Evolutionary conservation across 2,329 filamentous ascomycete species (phyloP).

Genomic region (Xylaria sp.): DNA sequence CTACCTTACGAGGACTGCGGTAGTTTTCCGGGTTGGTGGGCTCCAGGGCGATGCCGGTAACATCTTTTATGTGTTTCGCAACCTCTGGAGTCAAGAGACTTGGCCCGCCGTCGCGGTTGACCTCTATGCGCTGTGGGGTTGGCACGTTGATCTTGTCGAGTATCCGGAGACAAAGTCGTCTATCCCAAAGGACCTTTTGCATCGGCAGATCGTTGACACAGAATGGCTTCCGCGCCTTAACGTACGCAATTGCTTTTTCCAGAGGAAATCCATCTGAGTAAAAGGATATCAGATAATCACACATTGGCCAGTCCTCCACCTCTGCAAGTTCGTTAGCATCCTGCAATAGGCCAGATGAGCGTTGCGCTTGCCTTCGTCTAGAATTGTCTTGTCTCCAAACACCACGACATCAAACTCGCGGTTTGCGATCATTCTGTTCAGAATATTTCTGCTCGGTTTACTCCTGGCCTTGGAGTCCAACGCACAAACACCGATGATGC

Average conservation of each 20-base stretch:
- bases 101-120: conserved; percentile 91
- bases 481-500: conserved; percentile 89
- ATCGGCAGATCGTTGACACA: conserved; percentile 97
- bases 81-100: conserved; percentile 76
- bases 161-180: conserved; percentile 83
- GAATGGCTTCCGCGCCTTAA: conserved; percentile 89
- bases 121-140: conserved; percentile 84
- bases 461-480: conserved; percentile 94
- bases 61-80: conserved; percentile 75
- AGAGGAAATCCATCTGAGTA: conserved; percentile 97
- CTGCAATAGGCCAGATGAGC: not conserved
- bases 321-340: conserved; percentile 41
- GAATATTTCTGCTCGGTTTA: conserved; percentile 94
- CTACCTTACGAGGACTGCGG: conserved; percentile 65
- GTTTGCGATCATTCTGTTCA: conserved; percentile 88
- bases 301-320: conserved; percentile 44
- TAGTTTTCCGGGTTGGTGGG: conserved; percentile 67
- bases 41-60: conserved; percentile 76
- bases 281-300: conserved; percentile 95
- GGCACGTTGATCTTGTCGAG: conserved; percentile 88
- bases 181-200: conserved; percentile 97
- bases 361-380: conserved; percentile 73
- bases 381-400: conserved; percentile 97
- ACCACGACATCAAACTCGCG: conserved; percentile 95
- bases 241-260: conserved; percentile 96